These are phyloP conservation scores for Agapanthus africanus DNA, from an alignment of 106 monocot species.

Conservation along the genomic window DNA sequence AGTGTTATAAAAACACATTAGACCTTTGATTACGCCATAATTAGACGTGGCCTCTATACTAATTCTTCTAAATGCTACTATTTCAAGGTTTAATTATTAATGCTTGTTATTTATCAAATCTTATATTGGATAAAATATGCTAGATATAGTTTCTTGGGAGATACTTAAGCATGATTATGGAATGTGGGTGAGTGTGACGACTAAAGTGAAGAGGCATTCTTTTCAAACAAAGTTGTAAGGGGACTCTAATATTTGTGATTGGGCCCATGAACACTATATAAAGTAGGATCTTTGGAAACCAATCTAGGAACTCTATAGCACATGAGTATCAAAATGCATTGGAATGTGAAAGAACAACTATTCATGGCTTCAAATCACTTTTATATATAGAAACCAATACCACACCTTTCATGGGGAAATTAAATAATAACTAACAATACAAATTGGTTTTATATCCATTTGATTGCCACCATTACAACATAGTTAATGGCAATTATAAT, in stretches of 20 bases:
- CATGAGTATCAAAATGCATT: slow-evolving; percentile 1
- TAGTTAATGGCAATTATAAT: no score
- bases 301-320: no score
- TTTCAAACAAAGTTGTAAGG: slow-evolving; percentile 7
- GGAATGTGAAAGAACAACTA: neutral
- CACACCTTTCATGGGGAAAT: slow-evolving; percentile 6
- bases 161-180: slow-evolving; percentile 8
- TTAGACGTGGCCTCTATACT: neutral
- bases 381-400: neutral
- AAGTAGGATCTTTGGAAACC: slow-evolving; percentile 3
- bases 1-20: neutral
- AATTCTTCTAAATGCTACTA: neutral
- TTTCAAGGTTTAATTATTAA: neutral
- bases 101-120: neutral
- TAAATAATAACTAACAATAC: slow-evolving; percentile 5
- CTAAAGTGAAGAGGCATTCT: slow-evolving; percentile 14
- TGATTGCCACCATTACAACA: no score
- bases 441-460: no score
- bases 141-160: neutral
- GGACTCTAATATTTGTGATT: neutral
- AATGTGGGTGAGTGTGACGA: slow-evolving; percentile 5
- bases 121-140: slow-evolving; percentile 1
- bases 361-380: slow-evolving; percentile 9
- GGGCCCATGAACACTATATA: slow-evolving; percentile 2
- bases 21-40: no score